These are phyloP conservation scores for Trichoderma sp. DNA, from an alignment of 2,329 filamentous ascomycete genomes.

Conservation along the genomic window DNA sequence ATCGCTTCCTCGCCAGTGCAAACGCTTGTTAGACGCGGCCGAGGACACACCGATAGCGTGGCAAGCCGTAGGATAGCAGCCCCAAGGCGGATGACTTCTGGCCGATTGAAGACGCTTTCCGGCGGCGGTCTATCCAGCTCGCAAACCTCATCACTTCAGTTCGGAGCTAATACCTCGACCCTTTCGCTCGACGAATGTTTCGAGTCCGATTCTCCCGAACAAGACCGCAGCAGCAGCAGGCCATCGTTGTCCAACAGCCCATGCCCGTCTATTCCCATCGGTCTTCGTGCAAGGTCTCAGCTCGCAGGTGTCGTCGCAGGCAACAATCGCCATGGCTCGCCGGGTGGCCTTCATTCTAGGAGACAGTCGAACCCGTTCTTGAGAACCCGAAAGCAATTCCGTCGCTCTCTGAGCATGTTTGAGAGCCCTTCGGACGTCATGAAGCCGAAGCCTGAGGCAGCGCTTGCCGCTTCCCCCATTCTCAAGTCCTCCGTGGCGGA, in stretches of 20 bases:
- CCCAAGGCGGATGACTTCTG: constrained; percentile 72
- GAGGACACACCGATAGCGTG: constrained; percentile 34
- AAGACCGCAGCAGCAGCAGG: constrained; percentile 59
- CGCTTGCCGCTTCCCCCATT: constrained; percentile 47
- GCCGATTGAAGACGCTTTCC: constrained; percentile 73
- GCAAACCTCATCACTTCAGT: constrained; percentile 73
- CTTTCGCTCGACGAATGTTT: constrained; percentile 81
- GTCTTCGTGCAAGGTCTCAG: constrained; percentile 65
- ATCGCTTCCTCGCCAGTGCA: constrained; percentile 56
- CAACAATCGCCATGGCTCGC: constrained; percentile 70
- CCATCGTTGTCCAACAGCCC: constrained; percentile 63
- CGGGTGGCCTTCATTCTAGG: constrained; percentile 69
- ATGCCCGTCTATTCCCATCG: constrained; percentile 56
- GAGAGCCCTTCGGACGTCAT: constrained; percentile 87
- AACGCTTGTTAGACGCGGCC: constrained; percentile 30
- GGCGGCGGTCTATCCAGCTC: constrained; percentile 64
- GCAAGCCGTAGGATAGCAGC: constrained; percentile 66
- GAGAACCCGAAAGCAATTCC: constrained; percentile 83
- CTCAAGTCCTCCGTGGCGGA: constrained; percentile 81
- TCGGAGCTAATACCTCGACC: constrained; percentile 53
- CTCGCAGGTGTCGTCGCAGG: constrained; percentile 59
- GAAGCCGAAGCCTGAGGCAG: constrained; percentile 69
- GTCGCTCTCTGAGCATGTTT: constrained; percentile 96
- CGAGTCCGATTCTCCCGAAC: constrained; percentile 70
- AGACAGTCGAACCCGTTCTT: constrained; percentile 72